A percentile compares a stretch with the other conserved stretches of the same genome.
Evolutionary conservation across 2,329 filamentous ascomycete genomes (phyloP).

Genomic region (Ophiostoma novo-ulmi): DNA sequence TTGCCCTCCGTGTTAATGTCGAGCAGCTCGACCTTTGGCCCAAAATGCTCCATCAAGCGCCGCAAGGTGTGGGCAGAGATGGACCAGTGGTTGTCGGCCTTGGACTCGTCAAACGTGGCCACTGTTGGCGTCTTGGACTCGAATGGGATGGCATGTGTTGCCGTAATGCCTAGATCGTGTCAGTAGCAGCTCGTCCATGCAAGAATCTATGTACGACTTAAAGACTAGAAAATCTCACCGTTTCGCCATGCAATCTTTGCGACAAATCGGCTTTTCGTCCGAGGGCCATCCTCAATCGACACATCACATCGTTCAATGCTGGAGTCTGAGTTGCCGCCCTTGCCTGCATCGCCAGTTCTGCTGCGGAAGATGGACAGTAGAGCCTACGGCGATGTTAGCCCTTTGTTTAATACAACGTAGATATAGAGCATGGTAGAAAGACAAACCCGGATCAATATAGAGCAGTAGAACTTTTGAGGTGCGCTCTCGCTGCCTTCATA

Average conservation of each 20-base stretch:
- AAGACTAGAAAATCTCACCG: slow-evolving; percentile 40
- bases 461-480: slow-evolving; percentile 64
- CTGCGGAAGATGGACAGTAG: slow-evolving; percentile 70
- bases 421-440: not conserved
- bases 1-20: slow-evolving; percentile 71
- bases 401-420: not conserved
- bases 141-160: slow-evolving; percentile 71
- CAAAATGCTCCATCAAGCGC: slow-evolving; percentile 75
- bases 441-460: slow-evolving; percentile 63
- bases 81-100: slow-evolving; percentile 64
- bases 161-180: slow-evolving; percentile 55
- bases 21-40: slow-evolving; percentile 72
- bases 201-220: not conserved
- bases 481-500: slow-evolving; percentile 53
- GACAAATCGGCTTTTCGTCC: slow-evolving; percentile 67
- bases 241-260: slow-evolving; percentile 70
- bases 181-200: not conserved
- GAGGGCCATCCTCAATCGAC: slow-evolving; percentile 64
- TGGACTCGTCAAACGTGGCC: slow-evolving; percentile 64
- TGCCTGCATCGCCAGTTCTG: slow-evolving; percentile 51
- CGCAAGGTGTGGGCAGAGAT: slow-evolving; percentile 66
- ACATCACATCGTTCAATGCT: slow-evolving; percentile 71
- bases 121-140: slow-evolving; percentile 69
- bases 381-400: slow-evolving; percentile 40
- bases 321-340: slow-evolving; percentile 59